Evolutionary conservation across 257 asterid species (phyloP), one percentile per base, ranked within the genome.

Genomic region (Gentiana macrophylla): DNA sequence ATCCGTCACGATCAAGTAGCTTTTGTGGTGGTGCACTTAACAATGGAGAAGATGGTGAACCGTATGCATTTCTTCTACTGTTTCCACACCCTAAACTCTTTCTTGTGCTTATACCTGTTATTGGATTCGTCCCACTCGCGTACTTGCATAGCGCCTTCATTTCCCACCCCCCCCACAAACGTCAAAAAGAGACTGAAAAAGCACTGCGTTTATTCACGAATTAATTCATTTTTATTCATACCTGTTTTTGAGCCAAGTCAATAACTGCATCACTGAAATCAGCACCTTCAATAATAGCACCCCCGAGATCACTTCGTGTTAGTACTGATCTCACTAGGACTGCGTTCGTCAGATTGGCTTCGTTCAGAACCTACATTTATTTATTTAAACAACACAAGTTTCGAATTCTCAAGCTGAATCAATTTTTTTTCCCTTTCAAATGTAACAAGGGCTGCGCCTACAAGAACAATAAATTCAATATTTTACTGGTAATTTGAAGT

Each of bases 1-100:
- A 87, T 8, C 98, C 97, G 61, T 92, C 98, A 0, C 93, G 81
- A 12, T 92, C 98, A 9, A 92, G 98, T 61, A 92, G 76, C 66
- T 83, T 74, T 63, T 73, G 76, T 0, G 97, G 97, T 38, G 98
- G 98, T 66, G 94, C 85, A 56, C 97, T 92, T 36, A 92, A 80
- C 64, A 92, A 72, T 62, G 95, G 95, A 8, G 98, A 92, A 15
- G 98, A 92, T 7, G 98, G 97, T 45, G 90, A 80, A 47, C 98
- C 97, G 57, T 87, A 87, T 0, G 97, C 98, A 63, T 91, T 91
- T 68, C 98, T 50, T 64, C 78, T 55, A 57, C 90, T 87, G 49
- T 91, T 91, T 32, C 98, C 98, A 72, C 98, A 92, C 4, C 98
- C 97, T 1, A 92, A 72, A 75, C 98, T 87, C 61, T 76, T 92